Evolutionary conservation across 2,329 filamentous ascomycete genomes (phyloP), one percentile per base, ranked within the genome.

Genomic region (Curvularia spicifera): DNA sequence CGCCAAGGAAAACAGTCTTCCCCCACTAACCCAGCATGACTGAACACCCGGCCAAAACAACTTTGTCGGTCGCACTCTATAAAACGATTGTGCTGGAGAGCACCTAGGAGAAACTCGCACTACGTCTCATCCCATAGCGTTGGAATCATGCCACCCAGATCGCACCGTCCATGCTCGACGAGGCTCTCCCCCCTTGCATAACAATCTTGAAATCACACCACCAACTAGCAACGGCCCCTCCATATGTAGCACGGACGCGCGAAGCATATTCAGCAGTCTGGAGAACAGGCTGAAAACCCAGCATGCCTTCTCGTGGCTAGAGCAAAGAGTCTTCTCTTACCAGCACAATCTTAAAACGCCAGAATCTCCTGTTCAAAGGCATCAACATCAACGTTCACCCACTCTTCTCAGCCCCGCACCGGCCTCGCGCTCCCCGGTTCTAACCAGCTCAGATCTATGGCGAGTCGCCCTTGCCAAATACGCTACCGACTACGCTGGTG

Each of bases 131-230:
- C 9, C 35, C 13, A 2, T 35, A 18, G 28, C 49, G 33, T 20
- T 18, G 26, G 35, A 28, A 53, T 28, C 26, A 47, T n/a, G 33
- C 22, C 33, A 33, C 42, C 42, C 49, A 43, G 39, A n/a, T n/a
- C 5, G 26, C 26, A 28, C 43, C 26, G 26, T 24, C 35, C 24
- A 37, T 6, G 26, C 43, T 47, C 26, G 43, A 10, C 20, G 28
- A 45, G 43, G 54, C 54, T 57, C 54, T 57, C 31, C 28, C 43
- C 54, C 50, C 54, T 57, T 57, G 50, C 54, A 57, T 57, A 57
- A 28, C 44, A 24, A 28, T 29, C 29, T 48, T 29, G 24, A 35
- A 18, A 53, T 35, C 33, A 29, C 42, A 33, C n/a, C 24, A 29
- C 43, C 20, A 18, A 3, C 35, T 20, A 29, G 10, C 31, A 43